Base-by-base conservation (phyloP, 2,329 filamentous ascomycete genomes). In the Talaromyces sp. region DNA sequence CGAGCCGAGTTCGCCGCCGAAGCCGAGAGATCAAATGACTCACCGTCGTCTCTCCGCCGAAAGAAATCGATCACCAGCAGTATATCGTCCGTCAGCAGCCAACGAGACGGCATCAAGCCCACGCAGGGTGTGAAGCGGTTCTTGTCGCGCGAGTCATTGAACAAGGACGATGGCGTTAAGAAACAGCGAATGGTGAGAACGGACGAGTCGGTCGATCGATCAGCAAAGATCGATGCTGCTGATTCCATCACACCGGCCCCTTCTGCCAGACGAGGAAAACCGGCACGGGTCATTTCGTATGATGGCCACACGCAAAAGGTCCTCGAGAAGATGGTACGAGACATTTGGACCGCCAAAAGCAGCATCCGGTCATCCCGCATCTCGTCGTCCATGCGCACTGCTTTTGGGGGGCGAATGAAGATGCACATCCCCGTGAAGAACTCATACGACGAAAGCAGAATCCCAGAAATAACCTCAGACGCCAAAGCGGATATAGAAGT, bases 1-100 rank as follows among this genome's bases (percentile, higher is more conserved):
- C 62, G 62, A 59, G 65, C 62, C 52, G 65, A 66, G 57, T 64
- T 66, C 31, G 65, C 49, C n/a, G 57, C 65, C n/a, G 61, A 66
- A 41, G 57, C 50, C 43, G 56, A 43, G 41, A 62, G 58, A 59
- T 3, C 22, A 1, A 47, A 47, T 10, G 50, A 8, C 14, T 11
- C 14, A 11, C 13, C 57, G 14, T 45, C 62, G 3, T 37, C 47
- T 6, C 41, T 24, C 16, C 62, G 24, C 22, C 22, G 61, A 49
- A 49, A 43, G 19, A 64, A 59, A 14, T 64, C 62, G 3, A 50
- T 24, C 6, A 59, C 24, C 19, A 66, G 64, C 41, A 58, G 47
- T 19, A 14, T 54, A 2, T 6, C 60, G 5, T 60, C 52, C 5
- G 47, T 57, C 7, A 47, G 61, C 22, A 27, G 50, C 8, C 41